Base-by-base conservation (phyloP, 2,329 filamentous ascomycete species). In the Hawksworthiomyces lignivorus region DNA sequence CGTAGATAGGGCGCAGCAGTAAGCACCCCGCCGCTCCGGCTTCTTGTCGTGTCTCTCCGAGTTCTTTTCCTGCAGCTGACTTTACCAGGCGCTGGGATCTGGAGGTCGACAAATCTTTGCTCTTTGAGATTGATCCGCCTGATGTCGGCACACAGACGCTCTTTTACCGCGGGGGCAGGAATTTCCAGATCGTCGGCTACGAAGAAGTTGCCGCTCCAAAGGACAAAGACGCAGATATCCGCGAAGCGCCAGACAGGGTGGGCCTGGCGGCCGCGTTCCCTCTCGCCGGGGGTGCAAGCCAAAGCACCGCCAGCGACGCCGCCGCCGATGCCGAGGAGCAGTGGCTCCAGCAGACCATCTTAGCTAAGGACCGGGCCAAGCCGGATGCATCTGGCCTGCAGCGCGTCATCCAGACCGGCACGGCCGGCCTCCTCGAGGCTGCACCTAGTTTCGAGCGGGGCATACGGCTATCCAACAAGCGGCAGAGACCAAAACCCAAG, bases 121-220 rank as follows among this genome's bases (percentile, higher is more conserved):
- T 97, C 15, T 95, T 94, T 62, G 78, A 82, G 49, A 74, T 97
- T 41, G 87, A 88, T 2, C 86, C 88, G 4, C 94, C 90, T 0
- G 92, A 97, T 63, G 90, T 88, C 14, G 80, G 92, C 44, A 97
- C 89, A n/a, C 82, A 96, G 52, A 95, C 87, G 21, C 81, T 92
- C 22, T 98, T 98, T 61, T 84, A 81, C 33, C 77, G 92, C 42
- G 87, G 95, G 62, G 92, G 92, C 6, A 73, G 97, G 12, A 88
- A 97, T 63, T 92, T 92, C 18, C 77, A 84, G 39, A 90, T 98
- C 19, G 94, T 87, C 8, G 89, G 89, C 38, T 97, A 98, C 62
- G 84, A 82, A 57, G 92, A 96, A 60, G 86, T 97, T 38, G 96
- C 92, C 1, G 80, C 97, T 8, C 87, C 90, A 87, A 26, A 85